Percentiles rank a stretch among this genome's conserved stretches.
phyloP scores from a whole-genome alignment of 176 grass and related monocot species.

The Cymbopogon citratus region DNA sequence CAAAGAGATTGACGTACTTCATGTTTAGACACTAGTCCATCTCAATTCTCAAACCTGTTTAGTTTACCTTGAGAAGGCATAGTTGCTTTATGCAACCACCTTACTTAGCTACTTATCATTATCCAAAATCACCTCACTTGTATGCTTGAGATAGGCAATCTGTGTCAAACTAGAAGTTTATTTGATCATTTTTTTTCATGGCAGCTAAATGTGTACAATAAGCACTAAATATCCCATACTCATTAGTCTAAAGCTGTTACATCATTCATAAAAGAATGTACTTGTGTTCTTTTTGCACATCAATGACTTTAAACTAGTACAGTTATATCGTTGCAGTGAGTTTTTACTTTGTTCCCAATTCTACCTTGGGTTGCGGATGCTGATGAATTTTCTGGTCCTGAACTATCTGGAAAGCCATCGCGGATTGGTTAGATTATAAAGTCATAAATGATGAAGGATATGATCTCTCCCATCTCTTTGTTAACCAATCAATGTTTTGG shows the following conservation, averaged over 20 bases:
- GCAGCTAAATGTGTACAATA: not conserved
- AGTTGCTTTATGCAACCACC: not conserved
- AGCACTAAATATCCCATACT: not conserved
- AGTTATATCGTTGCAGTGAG: not conserved
- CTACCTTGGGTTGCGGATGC: not conserved
- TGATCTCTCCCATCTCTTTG: constrained; percentile 4
- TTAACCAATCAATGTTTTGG: constrained; percentile 25
- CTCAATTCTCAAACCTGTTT: not conserved
- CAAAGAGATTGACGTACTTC: not conserved
- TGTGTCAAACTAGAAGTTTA: not conserved
- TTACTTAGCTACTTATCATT: too few species aligned
- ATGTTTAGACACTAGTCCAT: not conserved
- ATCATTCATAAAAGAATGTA: too few species aligned
- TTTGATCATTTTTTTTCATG: not conserved
- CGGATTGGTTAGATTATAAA: not conserved
- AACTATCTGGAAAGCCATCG: not conserved
- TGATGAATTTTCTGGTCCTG: constrained; percentile 2
- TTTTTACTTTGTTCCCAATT: not conserved
- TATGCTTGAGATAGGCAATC: not conserved
- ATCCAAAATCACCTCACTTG: not conserved
- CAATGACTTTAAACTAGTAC: not conserved
- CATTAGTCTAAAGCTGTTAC: not conserved
- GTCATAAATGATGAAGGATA: not conserved
- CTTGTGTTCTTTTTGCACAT: not conserved
- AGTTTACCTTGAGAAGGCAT: not conserved